Conservation (phyloP, 1,139 yeast species). For the Lodderomyces elongisporus region DNA sequence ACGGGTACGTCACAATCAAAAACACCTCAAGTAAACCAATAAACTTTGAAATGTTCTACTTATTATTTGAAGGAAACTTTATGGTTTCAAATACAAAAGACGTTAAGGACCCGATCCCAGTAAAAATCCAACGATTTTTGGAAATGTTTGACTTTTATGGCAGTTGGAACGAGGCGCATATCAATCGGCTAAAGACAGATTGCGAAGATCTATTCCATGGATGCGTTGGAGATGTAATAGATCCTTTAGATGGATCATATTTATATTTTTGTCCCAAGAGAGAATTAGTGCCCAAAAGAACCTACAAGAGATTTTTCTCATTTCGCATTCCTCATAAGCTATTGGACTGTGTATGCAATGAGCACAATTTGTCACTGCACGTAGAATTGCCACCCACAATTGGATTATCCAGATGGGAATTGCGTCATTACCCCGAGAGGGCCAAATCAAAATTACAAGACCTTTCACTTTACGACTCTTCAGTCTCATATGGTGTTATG, state of each 20-base stretch:
- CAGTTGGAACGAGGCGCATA: constrained; percentile 29
- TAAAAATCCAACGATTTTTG: constrained; percentile 16
- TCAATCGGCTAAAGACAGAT: constrained; percentile 30
- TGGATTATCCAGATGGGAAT: constrained; percentile 23
- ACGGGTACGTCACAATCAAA: constrained; percentile 32
- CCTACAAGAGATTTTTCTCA: constrained; percentile 39
- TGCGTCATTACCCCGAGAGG: constrained; percentile 13
- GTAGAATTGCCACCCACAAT: constrained; percentile 37
- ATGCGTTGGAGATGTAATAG: constrained; percentile 9
- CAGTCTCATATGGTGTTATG: constrained; percentile 32
- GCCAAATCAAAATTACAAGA: constrained; percentile 16
- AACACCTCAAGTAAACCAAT: constrained; percentile 24
- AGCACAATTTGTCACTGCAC: constrained; percentile 31
- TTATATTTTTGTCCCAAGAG: constrained; percentile 23
- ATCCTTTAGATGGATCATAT: constrained; percentile 26
- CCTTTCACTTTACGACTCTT: constrained; percentile 24
- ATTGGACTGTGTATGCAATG: constrained; percentile 35
- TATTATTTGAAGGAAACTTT: constrained; percentile 36
- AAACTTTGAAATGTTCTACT: constrained; percentile 39
- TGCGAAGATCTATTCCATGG: neutral
- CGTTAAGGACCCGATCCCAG: constrained; percentile 12
- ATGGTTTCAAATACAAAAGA: constrained; percentile 14
- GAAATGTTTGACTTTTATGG: constrained; percentile 45
- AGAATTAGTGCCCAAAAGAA: constrained; percentile 23
- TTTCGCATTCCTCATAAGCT: constrained; percentile 38